Percentiles rank a stretch among this genome's conserved stretches.
Conservation (phyloP, 768 basidiomycete species). For the Rhodotorula toruloides region DNA sequence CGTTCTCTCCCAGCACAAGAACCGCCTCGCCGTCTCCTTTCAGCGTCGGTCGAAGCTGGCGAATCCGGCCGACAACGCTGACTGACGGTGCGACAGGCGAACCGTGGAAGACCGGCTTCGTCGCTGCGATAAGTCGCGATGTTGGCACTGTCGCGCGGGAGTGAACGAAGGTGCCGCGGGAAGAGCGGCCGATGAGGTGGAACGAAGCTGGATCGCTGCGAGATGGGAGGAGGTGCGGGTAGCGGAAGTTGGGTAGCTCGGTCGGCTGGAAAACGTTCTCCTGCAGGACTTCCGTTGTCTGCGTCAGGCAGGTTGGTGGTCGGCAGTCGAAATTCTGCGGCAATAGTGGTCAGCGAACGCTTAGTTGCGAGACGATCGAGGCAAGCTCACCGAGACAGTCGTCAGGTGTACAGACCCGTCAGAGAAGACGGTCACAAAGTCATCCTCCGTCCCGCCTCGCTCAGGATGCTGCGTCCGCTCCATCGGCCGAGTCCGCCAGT, state of each 20-base stretch:
- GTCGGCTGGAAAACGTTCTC: not conserved
- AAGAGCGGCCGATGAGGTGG: conserved; percentile 13
- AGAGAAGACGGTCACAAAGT: conserved; percentile 31
- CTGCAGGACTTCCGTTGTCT: conserved; percentile 2
- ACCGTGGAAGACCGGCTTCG: not conserved
- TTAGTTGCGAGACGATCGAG: not conserved
- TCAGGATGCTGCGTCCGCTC: not conserved
- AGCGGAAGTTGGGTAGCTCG: conserved; percentile 12
- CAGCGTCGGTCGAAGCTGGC: not conserved
- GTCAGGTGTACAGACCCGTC: conserved; percentile 28
- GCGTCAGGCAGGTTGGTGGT: conserved; percentile 38
- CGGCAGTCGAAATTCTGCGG: conserved; percentile 36
- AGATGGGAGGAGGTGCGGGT: conserved; percentile 22
- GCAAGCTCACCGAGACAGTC: conserved; percentile 18
- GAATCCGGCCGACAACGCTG: conserved; percentile 8
- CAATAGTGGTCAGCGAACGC: not conserved
- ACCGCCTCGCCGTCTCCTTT: conserved; percentile 5
- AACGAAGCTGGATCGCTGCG: not conserved
- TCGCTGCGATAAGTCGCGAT: not conserved
- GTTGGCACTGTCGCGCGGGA: not conserved
- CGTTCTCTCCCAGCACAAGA: not conserved
- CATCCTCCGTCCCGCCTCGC: conserved; percentile 14
- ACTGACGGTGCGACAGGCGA: not conserved
- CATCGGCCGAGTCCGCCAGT: conserved; percentile 16
- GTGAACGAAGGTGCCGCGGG: conserved; percentile 10